A percentile compares a stretch with the other conserved stretches of the same genome.
Conservation (phyloP, 2,329 filamentous ascomycete genomes). For the Rugonectria rugulosa region DNA sequence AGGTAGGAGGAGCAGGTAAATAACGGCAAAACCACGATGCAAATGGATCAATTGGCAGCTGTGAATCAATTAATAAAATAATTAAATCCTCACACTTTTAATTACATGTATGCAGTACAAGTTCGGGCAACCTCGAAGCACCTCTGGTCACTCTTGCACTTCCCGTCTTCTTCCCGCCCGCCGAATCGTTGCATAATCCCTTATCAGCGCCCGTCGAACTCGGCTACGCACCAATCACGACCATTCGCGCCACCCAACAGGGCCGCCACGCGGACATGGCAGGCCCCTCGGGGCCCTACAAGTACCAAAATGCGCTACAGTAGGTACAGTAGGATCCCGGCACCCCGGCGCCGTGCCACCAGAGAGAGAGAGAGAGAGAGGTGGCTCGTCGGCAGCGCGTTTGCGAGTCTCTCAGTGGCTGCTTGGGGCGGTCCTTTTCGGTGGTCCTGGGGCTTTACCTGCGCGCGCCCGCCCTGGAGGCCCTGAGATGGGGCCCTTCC, state of each 20-base stretch:
- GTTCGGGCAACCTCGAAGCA: too few species aligned
- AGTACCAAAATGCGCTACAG: too few species aligned
- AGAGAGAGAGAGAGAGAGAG: too few species aligned
- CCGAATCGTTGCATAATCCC: slow-evolving; percentile 12
- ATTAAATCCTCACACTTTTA: too few species aligned
- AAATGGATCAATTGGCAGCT: too few species aligned
- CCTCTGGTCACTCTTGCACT: neutral
- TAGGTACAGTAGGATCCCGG: neutral
- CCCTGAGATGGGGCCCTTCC: neutral
- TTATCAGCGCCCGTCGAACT: slow-evolving; percentile 36
- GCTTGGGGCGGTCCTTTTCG: neutral
- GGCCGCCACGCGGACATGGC: slow-evolving; percentile 25
- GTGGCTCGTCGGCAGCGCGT: slow-evolving; percentile 12
- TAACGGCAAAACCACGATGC: too few species aligned
- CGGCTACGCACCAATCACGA: slow-evolving; percentile 25
- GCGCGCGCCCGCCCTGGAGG: slow-evolving; percentile 5
- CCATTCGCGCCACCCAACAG: slow-evolving; percentile 13
- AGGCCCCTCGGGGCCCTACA: too few species aligned
- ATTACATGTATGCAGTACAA: too few species aligned
- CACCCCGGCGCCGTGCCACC: slow-evolving; percentile 6
- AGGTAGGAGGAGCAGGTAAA: too few species aligned
- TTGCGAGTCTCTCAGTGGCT: slow-evolving; percentile 1
- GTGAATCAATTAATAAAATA: too few species aligned
- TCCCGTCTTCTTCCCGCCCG: neutral
- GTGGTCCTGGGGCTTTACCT: neutral